Evolutionary conservation across 805 yeast genomes (phyloP).

Genomic region (Wickerhamomyces ciferrii): DNA sequence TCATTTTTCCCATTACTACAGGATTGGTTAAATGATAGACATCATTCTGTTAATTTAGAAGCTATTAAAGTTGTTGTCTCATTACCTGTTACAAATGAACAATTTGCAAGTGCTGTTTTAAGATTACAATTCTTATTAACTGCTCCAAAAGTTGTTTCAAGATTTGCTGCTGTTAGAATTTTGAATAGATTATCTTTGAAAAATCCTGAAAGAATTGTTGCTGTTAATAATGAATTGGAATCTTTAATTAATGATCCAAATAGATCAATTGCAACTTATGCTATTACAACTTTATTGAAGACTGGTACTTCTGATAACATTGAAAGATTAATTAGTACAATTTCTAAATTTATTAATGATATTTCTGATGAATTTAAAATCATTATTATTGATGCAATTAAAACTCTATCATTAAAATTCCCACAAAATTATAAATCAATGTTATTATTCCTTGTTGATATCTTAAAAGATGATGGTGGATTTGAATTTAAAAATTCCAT

Average conservation of each 20-base stretch:
- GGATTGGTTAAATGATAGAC: conserved; percentile 70
- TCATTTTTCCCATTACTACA: conserved; percentile 61
- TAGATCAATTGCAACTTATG: conserved; percentile 92
- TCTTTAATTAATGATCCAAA: conserved; percentile 80
- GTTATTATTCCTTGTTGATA: conserved; percentile 75
- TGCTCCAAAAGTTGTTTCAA: conserved; percentile 86
- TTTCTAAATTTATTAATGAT: conserved; percentile 85
- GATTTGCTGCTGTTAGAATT: conserved; percentile 91
- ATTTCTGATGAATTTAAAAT: conserved; percentile 94
- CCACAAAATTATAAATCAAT: conserved; percentile 84
- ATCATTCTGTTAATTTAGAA: conserved; percentile 88
- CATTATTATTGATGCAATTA: conserved; percentile 91
- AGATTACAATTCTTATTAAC: conserved; percentile 71
- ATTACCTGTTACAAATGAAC: conserved; percentile 49
- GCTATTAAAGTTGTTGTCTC: conserved; percentile 58
- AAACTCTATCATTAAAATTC: conserved; percentile 87
- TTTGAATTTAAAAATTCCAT: conserved; percentile 79
- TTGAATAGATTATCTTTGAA: conserved; percentile 79
- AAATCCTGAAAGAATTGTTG: conserved; percentile 72
- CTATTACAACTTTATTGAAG: conserved; percentile 91
- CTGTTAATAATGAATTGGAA: conserved; percentile 84
- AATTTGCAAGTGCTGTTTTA: conserved; percentile 64
- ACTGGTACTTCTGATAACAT: conserved; percentile 90
- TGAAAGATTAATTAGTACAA: conserved; percentile 82
- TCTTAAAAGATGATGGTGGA: conserved; percentile 89